Evolutionary conservation across 2,329 filamentous ascomycete species (phyloP).

Genomic region (Venturia oleaginea): DNA sequence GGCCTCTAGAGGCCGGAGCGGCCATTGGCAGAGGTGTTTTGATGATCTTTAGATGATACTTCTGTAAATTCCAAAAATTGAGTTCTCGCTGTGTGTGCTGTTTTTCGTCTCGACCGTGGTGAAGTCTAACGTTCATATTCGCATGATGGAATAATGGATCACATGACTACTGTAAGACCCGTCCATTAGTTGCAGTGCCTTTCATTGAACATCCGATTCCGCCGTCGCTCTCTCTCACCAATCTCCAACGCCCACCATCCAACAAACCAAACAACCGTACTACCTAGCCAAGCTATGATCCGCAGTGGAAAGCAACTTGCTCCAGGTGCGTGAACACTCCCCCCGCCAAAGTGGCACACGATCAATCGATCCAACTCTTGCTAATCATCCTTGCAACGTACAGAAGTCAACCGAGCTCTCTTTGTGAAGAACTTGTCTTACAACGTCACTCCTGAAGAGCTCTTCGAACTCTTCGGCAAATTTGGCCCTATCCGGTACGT

Average conservation of each 20-base stretch:
- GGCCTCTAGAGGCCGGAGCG: too few relatives aligned
- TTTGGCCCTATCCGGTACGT: constrained; percentile 88
- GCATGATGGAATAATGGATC: too few relatives aligned
- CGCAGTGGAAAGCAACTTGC: constrained; percentile 83
- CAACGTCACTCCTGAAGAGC: constrained; percentile 95
- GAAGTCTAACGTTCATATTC: too few relatives aligned
- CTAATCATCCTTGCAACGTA: neutral
- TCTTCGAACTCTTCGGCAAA: constrained; percentile 98
- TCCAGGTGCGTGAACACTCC: constrained; percentile 44
- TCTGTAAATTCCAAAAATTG: too few relatives aligned
- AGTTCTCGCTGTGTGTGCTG: too few relatives aligned
- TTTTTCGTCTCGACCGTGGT: too few relatives aligned
- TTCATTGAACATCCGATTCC: too few relatives aligned
- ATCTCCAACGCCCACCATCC: neutral
- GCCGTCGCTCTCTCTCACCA: too few relatives aligned
- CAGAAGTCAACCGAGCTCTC: constrained; percentile 58
- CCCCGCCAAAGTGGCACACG: neutral
- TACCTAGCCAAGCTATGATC: constrained; percentile 69
- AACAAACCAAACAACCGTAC: constrained; percentile 9
- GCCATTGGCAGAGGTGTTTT: too few relatives aligned
- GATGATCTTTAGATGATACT: too few relatives aligned
- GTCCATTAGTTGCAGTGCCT: too few relatives aligned
- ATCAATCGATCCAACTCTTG: neutral
- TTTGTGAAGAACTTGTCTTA: constrained; percentile 99
- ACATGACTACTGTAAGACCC: too few relatives aligned